Conservation (phyloP, 257 asterid genomes). For the Apocynum venetum region DNA sequence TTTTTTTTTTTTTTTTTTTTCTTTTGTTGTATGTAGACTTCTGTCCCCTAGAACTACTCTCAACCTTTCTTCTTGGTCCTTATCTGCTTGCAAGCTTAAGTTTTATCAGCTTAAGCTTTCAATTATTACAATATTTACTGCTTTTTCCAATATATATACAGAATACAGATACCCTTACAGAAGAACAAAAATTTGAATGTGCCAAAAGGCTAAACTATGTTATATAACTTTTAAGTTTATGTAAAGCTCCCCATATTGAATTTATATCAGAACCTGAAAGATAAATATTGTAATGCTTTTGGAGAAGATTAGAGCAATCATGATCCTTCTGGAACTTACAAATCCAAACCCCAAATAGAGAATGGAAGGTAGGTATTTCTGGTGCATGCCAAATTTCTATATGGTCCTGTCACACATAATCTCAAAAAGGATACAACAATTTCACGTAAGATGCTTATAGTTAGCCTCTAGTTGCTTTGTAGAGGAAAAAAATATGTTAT, state of each 20-base stretch:
- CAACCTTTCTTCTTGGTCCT: too few species aligned
- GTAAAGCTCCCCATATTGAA: not conserved
- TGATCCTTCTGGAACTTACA: not conserved
- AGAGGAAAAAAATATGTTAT: not conserved
- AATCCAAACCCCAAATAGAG: not conserved
- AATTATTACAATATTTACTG: too few species aligned
- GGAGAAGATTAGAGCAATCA: not conserved
- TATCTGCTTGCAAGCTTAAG: too few species aligned
- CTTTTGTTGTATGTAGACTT: too few species aligned
- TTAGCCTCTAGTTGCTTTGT: not conserved
- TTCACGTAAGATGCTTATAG: not conserved
- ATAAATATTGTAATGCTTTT: not conserved
- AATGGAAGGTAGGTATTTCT: not conserved
- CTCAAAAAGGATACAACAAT: not conserved
- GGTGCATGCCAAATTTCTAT: not conserved
- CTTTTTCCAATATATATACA: not conserved
- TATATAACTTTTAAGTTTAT: not conserved
- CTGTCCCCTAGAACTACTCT: too few species aligned
- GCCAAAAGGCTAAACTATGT: too few species aligned
- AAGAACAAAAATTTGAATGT: too few species aligned
- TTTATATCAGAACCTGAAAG: too few species aligned
- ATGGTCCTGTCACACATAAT: not conserved
- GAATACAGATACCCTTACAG: not conserved
- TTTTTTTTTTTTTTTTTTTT: too few species aligned
- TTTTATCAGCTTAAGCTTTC: too few species aligned